These are phyloP conservation scores for Albatrellus ellisii DNA, from an alignment of 768 basidiomycete species.

Conservation along the genomic window DNA sequence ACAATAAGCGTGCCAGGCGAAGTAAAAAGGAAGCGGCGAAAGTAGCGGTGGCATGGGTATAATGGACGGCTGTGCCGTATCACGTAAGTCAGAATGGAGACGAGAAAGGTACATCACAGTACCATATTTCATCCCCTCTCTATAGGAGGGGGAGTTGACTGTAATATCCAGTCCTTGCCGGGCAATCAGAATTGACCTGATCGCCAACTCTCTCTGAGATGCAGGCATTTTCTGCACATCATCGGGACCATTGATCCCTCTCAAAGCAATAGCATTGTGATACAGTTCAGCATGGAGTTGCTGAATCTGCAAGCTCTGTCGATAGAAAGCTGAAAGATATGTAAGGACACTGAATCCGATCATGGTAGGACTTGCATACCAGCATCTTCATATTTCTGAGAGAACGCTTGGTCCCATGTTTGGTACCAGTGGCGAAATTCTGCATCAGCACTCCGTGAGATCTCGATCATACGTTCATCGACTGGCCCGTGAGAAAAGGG, in stretches of 20 bases:
- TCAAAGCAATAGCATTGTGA: conserved; percentile 71
- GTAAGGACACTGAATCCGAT: not conserved
- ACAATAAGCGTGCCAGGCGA: conserved; percentile 81
- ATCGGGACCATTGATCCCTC: conserved; percentile 74
- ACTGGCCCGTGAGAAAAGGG: conserved; percentile 63
- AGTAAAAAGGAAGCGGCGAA: conserved; percentile 88
- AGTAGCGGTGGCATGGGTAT: conserved; percentile 86
- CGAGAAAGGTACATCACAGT: conserved; percentile 14
- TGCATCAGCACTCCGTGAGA: conserved; percentile 58
- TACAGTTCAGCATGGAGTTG: conserved; percentile 78
- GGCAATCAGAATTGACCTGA: conserved; percentile 76
- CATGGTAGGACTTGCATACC: conserved; percentile 28
- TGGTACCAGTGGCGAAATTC: conserved; percentile 78
- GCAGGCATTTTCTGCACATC: conserved; percentile 78
- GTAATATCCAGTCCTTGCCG: conserved; percentile 75
- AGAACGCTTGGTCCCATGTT: conserved; percentile 69
- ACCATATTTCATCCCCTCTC: conserved; percentile 91
- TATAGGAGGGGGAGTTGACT: conserved; percentile 68
- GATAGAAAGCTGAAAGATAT: conserved; percentile 54
- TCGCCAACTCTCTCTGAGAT: conserved; percentile 66
- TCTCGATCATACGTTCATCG: conserved; percentile 55
- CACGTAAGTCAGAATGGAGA: not conserved
- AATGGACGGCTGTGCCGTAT: conserved; percentile 55
- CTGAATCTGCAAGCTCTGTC: conserved; percentile 79
- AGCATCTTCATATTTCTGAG: conserved; percentile 73